phyloP scores from a whole-genome alignment of 192 early-diverging fungal genomes.

The Backusella tuberculispora region DNA sequence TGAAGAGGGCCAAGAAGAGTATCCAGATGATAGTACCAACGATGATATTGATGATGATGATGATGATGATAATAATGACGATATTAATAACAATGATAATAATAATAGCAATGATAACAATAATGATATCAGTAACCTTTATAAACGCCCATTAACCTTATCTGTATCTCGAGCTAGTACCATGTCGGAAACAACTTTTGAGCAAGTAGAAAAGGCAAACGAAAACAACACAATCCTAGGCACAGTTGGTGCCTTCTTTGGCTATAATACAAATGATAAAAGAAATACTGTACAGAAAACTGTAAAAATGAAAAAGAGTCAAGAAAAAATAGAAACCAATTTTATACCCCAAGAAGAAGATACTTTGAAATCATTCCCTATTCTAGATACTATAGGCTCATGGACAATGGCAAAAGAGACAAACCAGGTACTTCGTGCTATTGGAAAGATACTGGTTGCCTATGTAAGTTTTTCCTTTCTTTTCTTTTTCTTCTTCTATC shows the following conservation, averaged over 20 bases:
- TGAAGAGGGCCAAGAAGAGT: conserved; percentile 19
- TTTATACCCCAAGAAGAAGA: conserved; percentile 32
- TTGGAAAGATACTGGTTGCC: conserved; percentile 40
- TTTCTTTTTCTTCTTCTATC: background rate
- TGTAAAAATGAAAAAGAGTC: background rate
- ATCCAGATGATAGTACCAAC: conserved; percentile 26
- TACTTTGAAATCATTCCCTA: conserved; percentile 35
- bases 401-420: conserved; percentile 47
- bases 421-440: conserved; percentile 39
- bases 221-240: background rate
- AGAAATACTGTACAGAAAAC: background rate
- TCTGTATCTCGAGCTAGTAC: conserved; percentile 1
- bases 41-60: conserved; percentile 17
- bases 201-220: too few species aligned
- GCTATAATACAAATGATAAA: background rate
- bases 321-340: background rate
- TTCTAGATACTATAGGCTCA: conserved; percentile 39
- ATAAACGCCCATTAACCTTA: conserved; percentile 11
- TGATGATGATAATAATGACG: background rate
- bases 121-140: background rate
- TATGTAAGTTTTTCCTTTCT: conserved; percentile 26
- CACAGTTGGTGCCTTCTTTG: conserved; percentile 5
- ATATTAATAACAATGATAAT: background rate
- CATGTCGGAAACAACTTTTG: background rate
- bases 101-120: background rate